Conservation (phyloP, 441 rosid genomes). For the Sinapis alba region DNA sequence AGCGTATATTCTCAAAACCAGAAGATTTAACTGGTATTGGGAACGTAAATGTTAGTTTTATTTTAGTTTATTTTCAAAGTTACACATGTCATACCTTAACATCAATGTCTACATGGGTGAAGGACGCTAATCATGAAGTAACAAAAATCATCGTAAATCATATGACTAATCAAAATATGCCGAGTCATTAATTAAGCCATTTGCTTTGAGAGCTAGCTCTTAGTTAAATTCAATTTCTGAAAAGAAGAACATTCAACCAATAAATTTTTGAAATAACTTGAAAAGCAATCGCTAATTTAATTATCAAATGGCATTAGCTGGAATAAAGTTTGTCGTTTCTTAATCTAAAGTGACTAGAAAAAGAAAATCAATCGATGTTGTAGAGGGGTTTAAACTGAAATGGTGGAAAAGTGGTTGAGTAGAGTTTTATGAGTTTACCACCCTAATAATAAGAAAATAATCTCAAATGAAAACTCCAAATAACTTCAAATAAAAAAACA, state of each 20-base stretch:
- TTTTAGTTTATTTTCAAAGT: not conserved
- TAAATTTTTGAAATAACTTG: not conserved
- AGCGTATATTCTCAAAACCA: not conserved
- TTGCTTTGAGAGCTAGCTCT: not conserved
- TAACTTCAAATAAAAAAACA: not conserved
- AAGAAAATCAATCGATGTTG: not conserved
- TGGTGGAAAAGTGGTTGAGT: constrained; percentile 20
- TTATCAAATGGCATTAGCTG: not conserved
- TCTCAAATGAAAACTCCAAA: not conserved
- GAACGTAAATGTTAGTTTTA: not conserved
- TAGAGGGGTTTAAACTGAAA: not conserved
- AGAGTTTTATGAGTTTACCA: not conserved
- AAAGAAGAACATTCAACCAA: not conserved
- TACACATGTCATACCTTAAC: not conserved
- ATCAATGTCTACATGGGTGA: not conserved
- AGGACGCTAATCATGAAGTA: not conserved
- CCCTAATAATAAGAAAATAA: not conserved
- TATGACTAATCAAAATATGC: constrained; percentile 3
- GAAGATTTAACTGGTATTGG: not conserved
- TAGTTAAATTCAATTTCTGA: not conserved
- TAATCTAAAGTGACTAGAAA: not conserved
- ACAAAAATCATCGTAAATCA: not conserved
- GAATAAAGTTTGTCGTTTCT: not conserved
- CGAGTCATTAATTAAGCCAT: not conserved
- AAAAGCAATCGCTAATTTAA: not conserved